phyloP scores from a whole-genome alignment of 106 monocot genomes.

The Dactylorhiza incarnata region DNA sequence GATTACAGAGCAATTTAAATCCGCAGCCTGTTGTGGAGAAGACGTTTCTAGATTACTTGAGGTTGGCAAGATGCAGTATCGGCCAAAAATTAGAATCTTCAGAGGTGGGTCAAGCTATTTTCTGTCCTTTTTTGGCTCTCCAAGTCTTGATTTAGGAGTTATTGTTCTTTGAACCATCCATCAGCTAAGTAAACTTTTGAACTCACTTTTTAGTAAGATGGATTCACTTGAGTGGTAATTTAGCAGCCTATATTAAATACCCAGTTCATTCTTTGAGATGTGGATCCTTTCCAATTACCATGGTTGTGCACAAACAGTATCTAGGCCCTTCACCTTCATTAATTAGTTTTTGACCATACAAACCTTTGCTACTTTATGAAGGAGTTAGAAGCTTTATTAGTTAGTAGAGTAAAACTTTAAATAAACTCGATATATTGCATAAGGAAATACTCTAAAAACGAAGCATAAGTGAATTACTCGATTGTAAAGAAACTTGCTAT shows the following conservation, averaged over 20 bases:
- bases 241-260: too few species aligned
- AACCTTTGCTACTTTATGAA: not conserved
- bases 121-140: not conserved
- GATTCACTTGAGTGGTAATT: too few species aligned
- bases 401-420: not conserved
- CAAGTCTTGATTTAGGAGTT: not conserved
- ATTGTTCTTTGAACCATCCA: not conserved
- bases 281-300: too few species aligned
- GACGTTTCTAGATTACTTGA: slow-evolving; percentile 65
- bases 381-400: not conserved
- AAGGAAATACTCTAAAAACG: not conserved
- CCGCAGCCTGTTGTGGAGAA: slow-evolving; percentile 37
- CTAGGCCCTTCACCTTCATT: too few species aligned
- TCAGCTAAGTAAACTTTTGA: not conserved
- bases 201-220: not conserved
- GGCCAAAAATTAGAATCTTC: slow-evolving; percentile 24
- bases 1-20: slow-evolving; percentile 59
- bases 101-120: slow-evolving; percentile 38
- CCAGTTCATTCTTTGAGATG: too few species aligned
- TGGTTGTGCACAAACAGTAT: too few species aligned
- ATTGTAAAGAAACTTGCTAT: too few species aligned
- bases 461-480: too few species aligned
- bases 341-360: not conserved
- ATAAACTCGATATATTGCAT: not conserved
- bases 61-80: slow-evolving; percentile 52